phyloP scores from a whole-genome alignment of 1,284 basidiomycete genomes.

The Austroboletus olivaceoglutinosus region DNA sequence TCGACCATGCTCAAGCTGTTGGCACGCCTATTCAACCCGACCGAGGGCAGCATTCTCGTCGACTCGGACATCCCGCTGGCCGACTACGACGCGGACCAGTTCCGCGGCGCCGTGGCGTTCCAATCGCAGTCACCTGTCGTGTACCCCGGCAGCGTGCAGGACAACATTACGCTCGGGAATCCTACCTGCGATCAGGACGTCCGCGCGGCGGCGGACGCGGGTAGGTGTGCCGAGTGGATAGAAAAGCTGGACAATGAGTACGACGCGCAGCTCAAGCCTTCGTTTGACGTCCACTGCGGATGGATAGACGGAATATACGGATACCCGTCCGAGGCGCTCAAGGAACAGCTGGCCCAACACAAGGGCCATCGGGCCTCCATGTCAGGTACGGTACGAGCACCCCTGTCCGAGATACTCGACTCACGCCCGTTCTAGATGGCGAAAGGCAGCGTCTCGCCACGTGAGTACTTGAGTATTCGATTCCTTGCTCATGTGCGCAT shows the following conservation, averaged over 20 bases:
- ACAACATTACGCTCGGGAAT: conserved; percentile 48
- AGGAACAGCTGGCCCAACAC: conserved; percentile 14
- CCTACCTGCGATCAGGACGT: too few relatives aligned
- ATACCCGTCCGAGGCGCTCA: conserved; percentile 14
- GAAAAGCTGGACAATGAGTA: conserved; percentile 32
- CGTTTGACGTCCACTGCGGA: conserved; percentile 18
- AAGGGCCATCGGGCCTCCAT: conserved; percentile 13
- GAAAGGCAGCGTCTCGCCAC: conserved; percentile 47
- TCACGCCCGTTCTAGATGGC: conserved; percentile 27
- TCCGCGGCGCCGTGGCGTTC: conserved; percentile 38
- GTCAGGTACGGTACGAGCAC: conserved; percentile 23
- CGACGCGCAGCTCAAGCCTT: conserved; percentile 39
- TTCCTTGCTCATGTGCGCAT: too few relatives aligned
- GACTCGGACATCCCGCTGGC: conserved; percentile 36
- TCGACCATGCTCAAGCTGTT: conserved; percentile 47
- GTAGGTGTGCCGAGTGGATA: conserved; percentile 37
- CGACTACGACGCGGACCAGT: conserved; percentile 26
- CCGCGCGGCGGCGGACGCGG: too few relatives aligned
- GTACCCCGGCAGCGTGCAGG: conserved; percentile 41
- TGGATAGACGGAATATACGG: conserved; percentile 23
- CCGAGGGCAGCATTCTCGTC: conserved; percentile 39
- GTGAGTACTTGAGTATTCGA: too few relatives aligned
- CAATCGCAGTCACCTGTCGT: conserved; percentile 40
- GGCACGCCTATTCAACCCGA: conserved; percentile 39
- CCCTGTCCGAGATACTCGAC: neutral